Evolutionary conservation across 345 rosid species (phyloP).

Genomic region (Angophora floribunda): DNA sequence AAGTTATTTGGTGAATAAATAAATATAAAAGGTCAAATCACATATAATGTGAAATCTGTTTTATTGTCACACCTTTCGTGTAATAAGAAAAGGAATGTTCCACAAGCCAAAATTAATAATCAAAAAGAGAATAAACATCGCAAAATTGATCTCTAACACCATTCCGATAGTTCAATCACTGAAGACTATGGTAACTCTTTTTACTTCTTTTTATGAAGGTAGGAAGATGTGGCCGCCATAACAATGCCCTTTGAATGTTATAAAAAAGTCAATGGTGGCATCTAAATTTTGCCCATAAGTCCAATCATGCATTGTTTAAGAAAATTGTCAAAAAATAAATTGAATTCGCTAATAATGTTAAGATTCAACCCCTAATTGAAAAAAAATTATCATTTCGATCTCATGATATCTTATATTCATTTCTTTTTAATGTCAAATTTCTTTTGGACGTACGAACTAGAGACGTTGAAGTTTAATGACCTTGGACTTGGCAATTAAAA

Average conservation of each 20-base stretch:
- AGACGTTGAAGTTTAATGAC: not conserved
- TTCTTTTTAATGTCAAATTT: no score
- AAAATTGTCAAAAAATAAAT: no score
- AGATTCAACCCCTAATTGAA: not conserved
- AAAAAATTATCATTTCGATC: accelerated
- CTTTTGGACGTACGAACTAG: not conserved
- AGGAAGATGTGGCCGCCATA: not conserved
- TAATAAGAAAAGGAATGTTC: not conserved
- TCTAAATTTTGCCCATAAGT: accelerated
- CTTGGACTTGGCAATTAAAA: not conserved
- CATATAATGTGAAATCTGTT: not conserved
- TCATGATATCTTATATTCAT: not conserved
- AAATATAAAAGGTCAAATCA: not conserved
- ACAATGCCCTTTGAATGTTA: no score
- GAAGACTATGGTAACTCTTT: not conserved
- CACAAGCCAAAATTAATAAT: not conserved
- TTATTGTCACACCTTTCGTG: accelerated
- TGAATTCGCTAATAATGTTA: accelerated
- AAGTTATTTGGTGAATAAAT: not conserved
- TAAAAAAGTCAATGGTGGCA: not conserved
- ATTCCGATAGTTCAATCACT: not conserved
- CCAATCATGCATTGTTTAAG: not conserved
- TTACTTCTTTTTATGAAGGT: not conserved
- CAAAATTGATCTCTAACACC: not conserved
- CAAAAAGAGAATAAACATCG: not conserved